Evolutionary conservation across 2,329 filamentous ascomycete genomes (phyloP).

Genomic region (Penicillium sp.): DNA sequence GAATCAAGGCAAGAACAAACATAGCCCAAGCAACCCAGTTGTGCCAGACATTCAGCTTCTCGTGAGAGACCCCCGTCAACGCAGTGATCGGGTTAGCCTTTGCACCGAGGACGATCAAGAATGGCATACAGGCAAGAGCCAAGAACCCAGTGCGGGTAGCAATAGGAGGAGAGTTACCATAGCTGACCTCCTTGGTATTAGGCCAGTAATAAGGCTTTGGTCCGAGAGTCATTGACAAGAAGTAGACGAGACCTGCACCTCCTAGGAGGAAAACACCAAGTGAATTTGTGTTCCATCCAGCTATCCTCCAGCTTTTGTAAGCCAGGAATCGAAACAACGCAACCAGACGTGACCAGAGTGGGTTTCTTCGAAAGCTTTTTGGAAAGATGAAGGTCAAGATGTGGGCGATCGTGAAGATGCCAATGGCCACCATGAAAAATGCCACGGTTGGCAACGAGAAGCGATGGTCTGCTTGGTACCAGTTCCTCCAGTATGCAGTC

Average conservation of each 20-base stretch:
- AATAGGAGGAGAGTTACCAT: constrained; percentile 52
- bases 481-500: constrained; percentile 20
- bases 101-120: constrained; percentile 48
- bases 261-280: constrained; percentile 45
- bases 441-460: constrained; percentile 52
- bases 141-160: constrained; percentile 52
- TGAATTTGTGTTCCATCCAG: constrained; percentile 43
- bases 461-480: constrained; percentile 53
- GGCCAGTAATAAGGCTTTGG: constrained; percentile 57
- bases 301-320: constrained; percentile 18
- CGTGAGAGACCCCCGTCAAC: constrained; percentile 55
- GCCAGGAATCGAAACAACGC: constrained; percentile 36
- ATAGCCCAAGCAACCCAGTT: constrained; percentile 54
- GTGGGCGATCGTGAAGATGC: constrained; percentile 45
- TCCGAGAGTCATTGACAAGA: constrained; percentile 46
- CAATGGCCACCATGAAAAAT: constrained; percentile 50
- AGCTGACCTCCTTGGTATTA: constrained; percentile 35
- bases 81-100: constrained; percentile 56
- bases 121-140: constrained; percentile 50
- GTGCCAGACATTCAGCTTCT: constrained; percentile 54
- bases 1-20: constrained; percentile 54
- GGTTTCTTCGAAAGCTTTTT: constrained; percentile 12
- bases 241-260: constrained; percentile 44
- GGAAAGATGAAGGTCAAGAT: constrained; percentile 14
- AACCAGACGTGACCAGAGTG: constrained; percentile 25